A percentile compares a stretch with the other conserved stretches of the same genome.
Conservation (phyloP, 2,329 filamentous ascomycete species). For the Cladosporium sp. region DNA sequence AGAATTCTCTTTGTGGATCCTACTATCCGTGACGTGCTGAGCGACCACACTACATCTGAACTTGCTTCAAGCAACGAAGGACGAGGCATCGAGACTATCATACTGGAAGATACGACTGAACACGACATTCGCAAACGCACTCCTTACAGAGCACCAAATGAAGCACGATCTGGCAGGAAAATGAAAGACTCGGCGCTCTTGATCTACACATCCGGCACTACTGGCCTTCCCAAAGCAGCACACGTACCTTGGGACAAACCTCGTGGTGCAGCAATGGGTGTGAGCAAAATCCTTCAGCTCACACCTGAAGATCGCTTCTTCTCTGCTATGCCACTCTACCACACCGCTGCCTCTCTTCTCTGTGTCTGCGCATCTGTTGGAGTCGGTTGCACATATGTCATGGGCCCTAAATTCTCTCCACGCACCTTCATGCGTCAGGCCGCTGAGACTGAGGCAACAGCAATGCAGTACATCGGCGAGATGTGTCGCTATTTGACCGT, state of each 20-base stretch:
- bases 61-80: slow-evolving; percentile 44
- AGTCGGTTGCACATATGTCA: slow-evolving; percentile 61
- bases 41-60: slow-evolving; percentile 46
- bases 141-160: slow-evolving; percentile 29
- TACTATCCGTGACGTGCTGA: slow-evolving; percentile 52
- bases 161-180: slow-evolving; percentile 25
- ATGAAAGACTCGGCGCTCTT: slow-evolving; percentile 60
- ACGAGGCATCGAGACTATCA: slow-evolving; percentile 52
- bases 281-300: slow-evolving; percentile 52
- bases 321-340: slow-evolving; percentile 83
- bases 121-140: slow-evolving; percentile 35
- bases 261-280: slow-evolving; percentile 21
- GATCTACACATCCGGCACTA: slow-evolving; percentile 84
- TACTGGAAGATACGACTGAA: slow-evolving; percentile 55
- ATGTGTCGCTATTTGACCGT: slow-evolving; percentile 78
- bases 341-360: slow-evolving; percentile 71
- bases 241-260: slow-evolving; percentile 34
- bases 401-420: slow-evolving; percentile 76
- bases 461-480: slow-evolving; percentile 85
- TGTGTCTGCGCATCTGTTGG: slow-evolving; percentile 56
- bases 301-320: slow-evolving; percentile 76
- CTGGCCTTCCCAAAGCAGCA: slow-evolving; percentile 67
- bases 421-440: slow-evolving; percentile 73
- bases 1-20: slow-evolving; percentile 67
- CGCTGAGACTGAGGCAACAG: slow-evolving; percentile 64